Evolutionary conservation across 192 early-diverging fungal species (phyloP).

Genomic region (Coemansia javaensis): DNA sequence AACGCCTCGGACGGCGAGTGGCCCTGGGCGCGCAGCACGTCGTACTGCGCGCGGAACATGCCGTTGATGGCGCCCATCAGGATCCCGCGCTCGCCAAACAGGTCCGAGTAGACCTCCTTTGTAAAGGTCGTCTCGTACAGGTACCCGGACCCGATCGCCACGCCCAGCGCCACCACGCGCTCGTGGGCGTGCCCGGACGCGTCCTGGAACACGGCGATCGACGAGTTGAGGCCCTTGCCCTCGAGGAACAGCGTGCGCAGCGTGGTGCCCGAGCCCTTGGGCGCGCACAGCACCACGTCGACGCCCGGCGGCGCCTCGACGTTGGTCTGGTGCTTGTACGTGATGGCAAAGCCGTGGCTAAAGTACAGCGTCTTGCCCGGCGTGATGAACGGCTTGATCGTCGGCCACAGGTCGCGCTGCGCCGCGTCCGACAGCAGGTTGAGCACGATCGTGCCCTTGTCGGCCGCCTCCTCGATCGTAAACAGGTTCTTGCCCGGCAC

Average conservation of each 20-base stretch:
- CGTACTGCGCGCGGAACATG: conserved; percentile 93
- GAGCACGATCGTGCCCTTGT: conserved; percentile 89
- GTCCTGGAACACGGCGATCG: conserved; percentile 93
- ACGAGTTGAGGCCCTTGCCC: conserved; percentile 96
- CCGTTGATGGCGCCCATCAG: conserved; percentile 99
- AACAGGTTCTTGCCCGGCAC: conserved; percentile 94
- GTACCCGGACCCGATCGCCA: conserved; percentile 95
- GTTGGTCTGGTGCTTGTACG: conserved; percentile 87
- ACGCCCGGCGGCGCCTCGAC: conserved; percentile 87
- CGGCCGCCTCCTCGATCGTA: conserved; percentile 81
- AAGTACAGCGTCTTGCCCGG: conserved; percentile 99
- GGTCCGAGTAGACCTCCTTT: conserved; percentile 96
- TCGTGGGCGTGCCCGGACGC: conserved; percentile 91
- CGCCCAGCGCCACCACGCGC: conserved; percentile 82
- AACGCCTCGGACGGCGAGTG: conserved; percentile 97
- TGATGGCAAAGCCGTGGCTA: conserved; percentile 93
- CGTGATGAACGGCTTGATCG: conserved; percentile 82
- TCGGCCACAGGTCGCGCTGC: conserved; percentile 86
- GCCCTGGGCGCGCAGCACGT: conserved; percentile 86
- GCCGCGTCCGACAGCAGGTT: conserved; percentile 95
- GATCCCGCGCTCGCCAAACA: conserved; percentile 94
- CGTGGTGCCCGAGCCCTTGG: conserved; percentile 94
- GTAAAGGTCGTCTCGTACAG: conserved; percentile 96
- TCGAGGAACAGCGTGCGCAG: conserved; percentile 94
- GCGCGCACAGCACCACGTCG: conserved; percentile 94